phyloP scores from a whole-genome alignment of 306 rosid genomes.

The Pachyrhizus erosus region DNA sequence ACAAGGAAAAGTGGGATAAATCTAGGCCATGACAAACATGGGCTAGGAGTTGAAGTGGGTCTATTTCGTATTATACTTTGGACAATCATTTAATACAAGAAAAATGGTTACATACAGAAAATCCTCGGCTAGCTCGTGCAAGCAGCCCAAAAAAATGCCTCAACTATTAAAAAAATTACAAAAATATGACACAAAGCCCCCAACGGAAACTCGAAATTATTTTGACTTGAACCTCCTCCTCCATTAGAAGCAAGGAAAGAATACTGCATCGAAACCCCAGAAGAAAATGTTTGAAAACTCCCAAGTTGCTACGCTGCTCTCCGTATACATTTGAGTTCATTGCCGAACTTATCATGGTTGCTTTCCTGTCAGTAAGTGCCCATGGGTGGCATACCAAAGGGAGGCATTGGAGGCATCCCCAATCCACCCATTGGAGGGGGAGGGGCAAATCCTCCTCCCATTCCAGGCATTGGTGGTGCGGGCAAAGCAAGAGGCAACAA shows the following conservation, averaged over 20 bases:
- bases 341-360: conserved; percentile 13
- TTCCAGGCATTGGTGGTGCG: conserved; percentile 97
- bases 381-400: conserved; percentile 98
- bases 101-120: conserved; percentile 58
- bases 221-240: conserved; percentile 61
- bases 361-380: conserved; percentile 69
- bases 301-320: conserved; percentile 47
- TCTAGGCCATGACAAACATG: conserved; percentile 38
- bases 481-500: conserved; percentile 97
- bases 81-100: conserved; percentile 47
- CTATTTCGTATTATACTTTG: conserved; percentile 49
- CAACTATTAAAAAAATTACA: conserved; percentile 82
- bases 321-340: conserved; percentile 33
- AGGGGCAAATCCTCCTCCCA: conserved; percentile 81
- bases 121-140: conserved; percentile 60
- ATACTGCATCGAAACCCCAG: conserved; percentile 53
- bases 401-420: conserved; percentile 99
- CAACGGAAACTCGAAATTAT: conserved; percentile 57
- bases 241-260: conserved; percentile 56
- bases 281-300: conserved; percentile 43
- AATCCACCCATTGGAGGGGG: conserved; percentile 93
- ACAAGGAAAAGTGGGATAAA: conserved; percentile 10
- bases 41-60: conserved; percentile 30
- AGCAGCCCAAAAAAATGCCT: conserved; percentile 72
- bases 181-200: conserved; percentile 56